Evolutionary conservation across 805 yeast species (phyloP).

Genomic region (Saccharomycopsis malanga): DNA sequence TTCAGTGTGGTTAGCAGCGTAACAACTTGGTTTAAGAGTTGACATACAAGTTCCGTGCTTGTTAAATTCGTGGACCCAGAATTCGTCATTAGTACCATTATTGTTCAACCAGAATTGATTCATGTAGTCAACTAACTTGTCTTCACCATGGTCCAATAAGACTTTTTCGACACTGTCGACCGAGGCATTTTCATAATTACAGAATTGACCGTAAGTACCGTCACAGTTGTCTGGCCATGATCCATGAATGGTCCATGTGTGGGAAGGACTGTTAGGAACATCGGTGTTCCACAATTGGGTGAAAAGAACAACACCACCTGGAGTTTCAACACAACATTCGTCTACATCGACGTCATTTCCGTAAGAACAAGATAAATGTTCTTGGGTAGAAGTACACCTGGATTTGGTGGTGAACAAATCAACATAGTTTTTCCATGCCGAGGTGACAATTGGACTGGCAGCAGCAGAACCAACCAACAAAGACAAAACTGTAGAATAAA

Average conservation of each 20-base stretch:
- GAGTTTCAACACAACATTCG: constrained; percentile 78
- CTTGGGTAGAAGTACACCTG: constrained; percentile 8
- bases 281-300: constrained; percentile 92
- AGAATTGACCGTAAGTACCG: constrained; percentile 75
- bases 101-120: constrained; percentile 62
- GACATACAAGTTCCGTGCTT: constrained; percentile 92
- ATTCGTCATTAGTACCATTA: constrained; percentile 55
- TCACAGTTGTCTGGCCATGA: constrained; percentile 86
- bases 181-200: constrained; percentile 40
- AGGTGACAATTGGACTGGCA: constrained; percentile 19
- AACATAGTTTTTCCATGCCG: constrained; percentile 19
- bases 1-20: constrained; percentile 32
- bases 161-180: constrained; percentile 30
- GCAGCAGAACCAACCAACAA: not conserved
- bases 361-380: constrained; percentile 12
- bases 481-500: not conserved
- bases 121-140: constrained; percentile 42
- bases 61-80: constrained; percentile 91
- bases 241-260: constrained; percentile 76
- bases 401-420: constrained; percentile 20
- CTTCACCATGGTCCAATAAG: constrained; percentile 14
- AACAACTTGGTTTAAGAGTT: constrained; percentile 70
- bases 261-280: constrained; percentile 65
- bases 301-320: constrained; percentile 75
- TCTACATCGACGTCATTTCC: constrained; percentile 43